These are phyloP conservation scores for Cutaneotrichosporon sp. DNA, from an alignment of 1,284 basidiomycete species.

Conservation along the genomic window DNA sequence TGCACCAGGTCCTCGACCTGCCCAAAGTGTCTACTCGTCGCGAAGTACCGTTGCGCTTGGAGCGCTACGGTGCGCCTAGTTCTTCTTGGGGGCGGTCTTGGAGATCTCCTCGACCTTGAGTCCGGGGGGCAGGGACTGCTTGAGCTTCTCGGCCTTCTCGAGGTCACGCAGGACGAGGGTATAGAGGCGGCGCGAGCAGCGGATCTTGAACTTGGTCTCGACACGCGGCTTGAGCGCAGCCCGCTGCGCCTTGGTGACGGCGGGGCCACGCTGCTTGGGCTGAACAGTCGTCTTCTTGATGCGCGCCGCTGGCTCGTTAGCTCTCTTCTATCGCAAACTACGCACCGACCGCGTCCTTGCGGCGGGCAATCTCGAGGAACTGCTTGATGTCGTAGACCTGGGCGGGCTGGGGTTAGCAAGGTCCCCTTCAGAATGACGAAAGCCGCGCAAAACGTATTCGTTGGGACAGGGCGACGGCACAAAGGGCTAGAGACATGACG, in stretches of 20 bases:
- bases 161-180: constrained; percentile 91
- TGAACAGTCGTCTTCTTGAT: constrained; percentile 83
- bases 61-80: not conserved
- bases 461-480: no score
- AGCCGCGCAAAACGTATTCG: no score
- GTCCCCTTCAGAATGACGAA: no score
- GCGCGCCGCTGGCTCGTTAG: constrained; percentile 64
- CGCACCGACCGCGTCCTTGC: constrained; percentile 52
- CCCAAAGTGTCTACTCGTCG: not conserved
- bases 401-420: constrained; percentile 64
- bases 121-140: constrained; percentile 83
- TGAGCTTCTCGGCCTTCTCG: constrained; percentile 98
- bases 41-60: not conserved
- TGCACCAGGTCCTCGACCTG: not conserved
- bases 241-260: constrained; percentile 44
- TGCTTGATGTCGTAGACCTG: constrained; percentile 98
- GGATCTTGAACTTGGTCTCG: constrained; percentile 97
- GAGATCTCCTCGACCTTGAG: constrained; percentile 49
- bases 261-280: constrained; percentile 20
- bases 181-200: constrained; percentile 96
- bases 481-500: no score
- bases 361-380: constrained; percentile 93
- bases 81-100: constrained; percentile 50
- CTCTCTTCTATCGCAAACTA: not conserved
- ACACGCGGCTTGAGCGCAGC: constrained; percentile 60